phyloP scores from a whole-genome alignment of 305 asterid genomes.

The Coffea humblotiana region DNA sequence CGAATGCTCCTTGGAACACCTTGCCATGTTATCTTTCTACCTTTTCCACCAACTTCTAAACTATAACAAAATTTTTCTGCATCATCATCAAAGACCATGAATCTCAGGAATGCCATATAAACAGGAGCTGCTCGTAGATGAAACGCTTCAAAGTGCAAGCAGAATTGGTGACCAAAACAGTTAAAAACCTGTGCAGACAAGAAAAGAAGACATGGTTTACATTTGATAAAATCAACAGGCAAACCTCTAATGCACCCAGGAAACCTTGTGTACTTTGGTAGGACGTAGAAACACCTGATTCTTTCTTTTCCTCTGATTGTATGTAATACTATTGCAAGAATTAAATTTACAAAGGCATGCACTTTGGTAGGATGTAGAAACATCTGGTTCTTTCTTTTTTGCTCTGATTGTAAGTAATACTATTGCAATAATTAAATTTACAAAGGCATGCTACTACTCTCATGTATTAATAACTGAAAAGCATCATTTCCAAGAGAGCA shows the following conservation, averaged over 20 bases:
- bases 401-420: not conserved
- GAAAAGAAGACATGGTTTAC: not conserved
- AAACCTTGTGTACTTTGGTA: not conserved
- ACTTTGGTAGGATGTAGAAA: too few relatives aligned
- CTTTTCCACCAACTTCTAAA: constrained; percentile 33
- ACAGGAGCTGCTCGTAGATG: constrained; percentile 30
- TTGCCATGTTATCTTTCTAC: constrained; percentile 33
- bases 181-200: constrained; percentile 28
- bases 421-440: not conserved
- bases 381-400: too few relatives aligned
- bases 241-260: not conserved
- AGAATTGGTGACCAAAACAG: constrained; percentile 31
- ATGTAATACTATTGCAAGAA: too few relatives aligned
- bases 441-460: not conserved
- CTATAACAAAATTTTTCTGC: constrained; percentile 31
- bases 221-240: not conserved
- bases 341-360: too few relatives aligned
- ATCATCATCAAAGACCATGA: constrained; percentile 35
- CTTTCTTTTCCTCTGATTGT: not conserved
- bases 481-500: not conserved
- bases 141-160: constrained; percentile 44
- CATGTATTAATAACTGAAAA: not conserved
- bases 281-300: not conserved
- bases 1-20: constrained; percentile 41
- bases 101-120: constrained; percentile 38